Evolutionary conservation across 2,329 filamentous ascomycete genomes (phyloP).

Genomic region (Aspergillus pseudoviridinutans): DNA sequence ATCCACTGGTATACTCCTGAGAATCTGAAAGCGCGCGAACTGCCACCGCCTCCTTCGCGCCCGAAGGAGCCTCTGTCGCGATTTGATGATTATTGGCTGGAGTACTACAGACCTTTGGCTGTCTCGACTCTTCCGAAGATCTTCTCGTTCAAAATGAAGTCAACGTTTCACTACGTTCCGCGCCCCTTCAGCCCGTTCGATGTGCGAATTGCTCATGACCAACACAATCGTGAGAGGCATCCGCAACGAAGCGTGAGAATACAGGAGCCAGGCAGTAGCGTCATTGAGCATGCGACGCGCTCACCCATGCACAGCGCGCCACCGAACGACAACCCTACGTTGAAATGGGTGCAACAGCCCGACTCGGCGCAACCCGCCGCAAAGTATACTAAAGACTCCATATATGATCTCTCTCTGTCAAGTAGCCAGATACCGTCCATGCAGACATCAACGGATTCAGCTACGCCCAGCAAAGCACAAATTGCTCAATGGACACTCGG

Average conservation of each 20-base stretch:
- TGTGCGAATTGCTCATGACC: slow-evolving; percentile 58
- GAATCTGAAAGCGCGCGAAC: slow-evolving; percentile 60
- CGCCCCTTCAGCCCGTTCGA: slow-evolving; percentile 78
- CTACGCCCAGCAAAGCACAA: slow-evolving; percentile 72
- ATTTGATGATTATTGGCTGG: slow-evolving; percentile 94
- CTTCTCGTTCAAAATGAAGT: slow-evolving; percentile 89
- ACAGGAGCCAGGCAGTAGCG: slow-evolving; percentile 54
- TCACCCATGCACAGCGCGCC: slow-evolving; percentile 9
- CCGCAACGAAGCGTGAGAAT: slow-evolving; percentile 60
- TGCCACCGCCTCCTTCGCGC: slow-evolving; percentile 46
- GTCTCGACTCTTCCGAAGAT: slow-evolving; percentile 89
- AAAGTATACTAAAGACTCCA: slow-evolving; percentile 57
- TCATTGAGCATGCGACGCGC: slow-evolving; percentile 40
- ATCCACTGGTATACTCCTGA: slow-evolving; percentile 83
- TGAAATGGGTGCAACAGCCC: slow-evolving; percentile 30
- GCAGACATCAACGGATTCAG: slow-evolving; percentile 47
- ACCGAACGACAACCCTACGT: slow-evolving; percentile 16
- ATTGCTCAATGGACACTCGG: slow-evolving; percentile 80
- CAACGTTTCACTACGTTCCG: slow-evolving; percentile 77
- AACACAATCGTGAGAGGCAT: slow-evolving; percentile 57
- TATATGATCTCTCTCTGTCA: slow-evolving; percentile 24
- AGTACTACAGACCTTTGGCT: slow-evolving; percentile 88
- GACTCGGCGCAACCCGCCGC: slow-evolving; percentile 30
- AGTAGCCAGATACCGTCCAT: slow-evolving; percentile 17
- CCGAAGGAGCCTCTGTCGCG: slow-evolving; percentile 42